Conservation (phyloP, 176 grass and related monocot genomes). For the Puccinellia tenuiflora region DNA sequence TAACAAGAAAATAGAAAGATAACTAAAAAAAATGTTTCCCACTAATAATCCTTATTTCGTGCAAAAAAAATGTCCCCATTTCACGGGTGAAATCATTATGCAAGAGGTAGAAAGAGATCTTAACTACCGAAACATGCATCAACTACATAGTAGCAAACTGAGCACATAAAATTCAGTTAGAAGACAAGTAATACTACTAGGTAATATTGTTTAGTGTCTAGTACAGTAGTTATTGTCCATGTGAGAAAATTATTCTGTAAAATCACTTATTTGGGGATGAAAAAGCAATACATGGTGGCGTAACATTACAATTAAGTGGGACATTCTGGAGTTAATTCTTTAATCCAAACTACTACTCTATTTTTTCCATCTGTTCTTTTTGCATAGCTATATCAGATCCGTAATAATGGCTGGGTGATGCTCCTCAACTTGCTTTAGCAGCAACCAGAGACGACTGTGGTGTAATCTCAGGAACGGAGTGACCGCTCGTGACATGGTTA, state of each 20-base stretch:
- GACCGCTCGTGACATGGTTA: background rate
- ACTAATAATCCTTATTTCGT: no score
- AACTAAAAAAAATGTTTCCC: no score
- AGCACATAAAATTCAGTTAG: no score
- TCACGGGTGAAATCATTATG: no score
- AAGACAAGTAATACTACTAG: no score
- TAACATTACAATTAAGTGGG: background rate
- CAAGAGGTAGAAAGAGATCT: no score
- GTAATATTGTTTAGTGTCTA: background rate
- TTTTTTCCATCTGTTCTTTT: background rate
- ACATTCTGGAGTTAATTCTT: background rate
- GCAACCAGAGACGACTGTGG: background rate
- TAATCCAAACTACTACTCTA: background rate
- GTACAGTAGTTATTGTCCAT: background rate
- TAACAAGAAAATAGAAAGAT: no score
- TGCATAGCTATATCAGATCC: background rate
- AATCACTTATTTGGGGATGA: background rate
- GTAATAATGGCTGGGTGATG: background rate
- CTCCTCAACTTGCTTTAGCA: slow-evolving; percentile 49
- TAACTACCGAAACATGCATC: no score
- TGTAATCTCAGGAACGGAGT: slow-evolving; percentile 17
- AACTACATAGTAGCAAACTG: no score
- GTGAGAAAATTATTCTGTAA: background rate
- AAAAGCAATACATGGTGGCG: background rate
- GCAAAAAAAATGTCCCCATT: no score